phyloP scores from a whole-genome alignment of 805 yeast genomes.

The Lipomyces yamanashiensis region DNA sequence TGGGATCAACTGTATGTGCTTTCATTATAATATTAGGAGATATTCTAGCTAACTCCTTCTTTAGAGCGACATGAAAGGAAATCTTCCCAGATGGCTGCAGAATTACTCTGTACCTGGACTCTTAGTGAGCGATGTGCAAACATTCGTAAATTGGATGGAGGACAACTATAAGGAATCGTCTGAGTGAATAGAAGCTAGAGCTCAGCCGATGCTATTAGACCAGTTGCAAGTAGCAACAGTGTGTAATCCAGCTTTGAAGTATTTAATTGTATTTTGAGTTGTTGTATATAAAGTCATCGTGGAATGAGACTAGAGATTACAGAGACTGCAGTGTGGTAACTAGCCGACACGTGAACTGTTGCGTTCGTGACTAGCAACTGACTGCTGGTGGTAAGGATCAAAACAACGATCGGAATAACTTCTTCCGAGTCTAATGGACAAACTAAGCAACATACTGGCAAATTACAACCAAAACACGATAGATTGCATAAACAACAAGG shows the following conservation, averaged over 20 bases:
- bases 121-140: conserved; percentile 22
- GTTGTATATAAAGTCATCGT: background rate
- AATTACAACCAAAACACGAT: too few relatives aligned
- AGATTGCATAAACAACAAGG: background rate
- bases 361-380: too few relatives aligned
- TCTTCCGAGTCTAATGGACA: too few relatives aligned
- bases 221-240: too few relatives aligned
- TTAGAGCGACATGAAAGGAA: conserved; percentile 36
- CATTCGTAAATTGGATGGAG: conserved; percentile 30
- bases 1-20: conserved; percentile 24
- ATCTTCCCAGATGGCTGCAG: conserved; percentile 32
- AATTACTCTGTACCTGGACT: conserved; percentile 29
- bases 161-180: conserved; percentile 15
- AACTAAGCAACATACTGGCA: too few relatives aligned
- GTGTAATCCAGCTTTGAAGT: too few relatives aligned
- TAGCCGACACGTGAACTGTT: too few relatives aligned
- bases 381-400: too few relatives aligned
- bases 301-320: too few relatives aligned
- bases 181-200: conserved; percentile 2
- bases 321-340: background rate
- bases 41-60: background rate
- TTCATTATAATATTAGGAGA: background rate
- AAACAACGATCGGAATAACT: too few relatives aligned
- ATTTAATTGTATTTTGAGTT: background rate
- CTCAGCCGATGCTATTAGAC: background rate